Percentiles rank a stretch among this genome's conserved stretches.
Conservation (phyloP, 73 alveolate genomes). For the Paramecium octaurelia region DNA sequence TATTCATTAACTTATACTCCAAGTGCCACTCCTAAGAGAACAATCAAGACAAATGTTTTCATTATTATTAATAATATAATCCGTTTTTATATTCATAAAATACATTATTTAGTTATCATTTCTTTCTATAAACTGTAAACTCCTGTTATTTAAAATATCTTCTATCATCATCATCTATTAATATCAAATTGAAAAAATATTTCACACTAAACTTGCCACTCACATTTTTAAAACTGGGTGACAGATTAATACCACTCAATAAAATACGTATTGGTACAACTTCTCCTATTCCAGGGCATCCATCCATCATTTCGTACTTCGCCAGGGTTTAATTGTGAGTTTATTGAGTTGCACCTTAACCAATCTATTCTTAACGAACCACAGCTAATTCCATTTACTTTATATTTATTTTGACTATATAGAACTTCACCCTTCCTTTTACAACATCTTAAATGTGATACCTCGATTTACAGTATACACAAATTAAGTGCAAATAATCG, state of each 20-base stretch:
- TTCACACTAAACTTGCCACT: conserved; percentile 86
- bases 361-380: conserved; percentile 84
- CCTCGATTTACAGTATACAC: conserved; percentile 88
- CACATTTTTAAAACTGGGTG: conserved; percentile 96
- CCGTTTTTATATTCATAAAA: conserved; percentile 21
- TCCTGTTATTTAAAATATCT: conserved; percentile 65
- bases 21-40: neutral
- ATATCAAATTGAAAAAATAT: conserved; percentile 94
- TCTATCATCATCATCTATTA: conserved; percentile 97
- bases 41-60: neutral
- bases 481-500: conserved; percentile 90
- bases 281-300: conserved; percentile 96
- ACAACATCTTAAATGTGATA: conserved; percentile 95
- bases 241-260: conserved; percentile 95
- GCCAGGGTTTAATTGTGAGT: conserved; percentile 90
- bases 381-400: conserved; percentile 98
- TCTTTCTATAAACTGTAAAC: conserved; percentile 49
- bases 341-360: neutral
- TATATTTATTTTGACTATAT: conserved; percentile 96
- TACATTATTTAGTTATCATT: conserved; percentile 6
- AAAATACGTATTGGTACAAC: conserved; percentile 96
- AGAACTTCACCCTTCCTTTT: conserved; percentile 95
- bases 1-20: neutral
- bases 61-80: neutral
- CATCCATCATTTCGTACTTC: conserved; percentile 99